These are phyloP conservation scores for Rhizopus delemar DNA, from an alignment of 371 early-diverging fungal species.

Conservation along the genomic window DNA sequence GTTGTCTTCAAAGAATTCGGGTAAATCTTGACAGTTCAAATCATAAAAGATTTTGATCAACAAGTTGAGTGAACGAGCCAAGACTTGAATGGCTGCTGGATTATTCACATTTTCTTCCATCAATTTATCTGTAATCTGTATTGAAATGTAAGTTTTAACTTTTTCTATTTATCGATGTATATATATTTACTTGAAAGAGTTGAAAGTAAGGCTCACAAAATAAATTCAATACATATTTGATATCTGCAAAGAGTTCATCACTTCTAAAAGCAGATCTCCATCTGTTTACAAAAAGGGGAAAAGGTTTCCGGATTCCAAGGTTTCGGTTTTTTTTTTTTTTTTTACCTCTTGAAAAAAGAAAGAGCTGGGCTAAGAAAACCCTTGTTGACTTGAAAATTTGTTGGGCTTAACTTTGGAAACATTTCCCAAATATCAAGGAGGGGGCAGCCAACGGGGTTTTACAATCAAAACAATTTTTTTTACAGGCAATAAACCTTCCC, in stretches of 20 bases:
- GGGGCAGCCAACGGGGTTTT: neutral
- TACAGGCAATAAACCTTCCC: constrained; percentile 85
- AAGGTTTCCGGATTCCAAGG: too few relatives aligned
- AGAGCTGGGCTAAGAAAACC: constrained; percentile 93
- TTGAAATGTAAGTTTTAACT: neutral
- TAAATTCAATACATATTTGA: constrained; percentile 86
- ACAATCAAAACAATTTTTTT: constrained; percentile 1
- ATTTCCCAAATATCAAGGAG: constrained; percentile 56
- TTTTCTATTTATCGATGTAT: neutral
- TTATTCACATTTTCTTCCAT: constrained; percentile 72
- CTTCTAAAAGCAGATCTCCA: constrained; percentile 86
- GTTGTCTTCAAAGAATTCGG: constrained; percentile 94
- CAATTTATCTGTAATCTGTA: constrained; percentile 75
- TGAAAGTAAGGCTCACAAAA: constrained; percentile 83
- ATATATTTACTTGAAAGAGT: constrained; percentile 67
- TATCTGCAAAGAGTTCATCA: constrained; percentile 79
- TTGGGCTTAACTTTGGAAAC: constrained; percentile 71
- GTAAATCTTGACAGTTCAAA: constrained; percentile 93
- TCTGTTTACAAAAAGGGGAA: constrained; percentile 45
- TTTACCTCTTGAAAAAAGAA: constrained; percentile 87
- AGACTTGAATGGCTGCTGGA: constrained; percentile 59
- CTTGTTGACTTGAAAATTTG: constrained; percentile 81
- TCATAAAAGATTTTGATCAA: constrained; percentile 88
- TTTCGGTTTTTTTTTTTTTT: neutral
- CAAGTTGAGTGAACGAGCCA: constrained; percentile 76